Percentiles rank a stretch among this genome's conserved stretches.
phyloP scores from a whole-genome alignment of 2,329 filamentous ascomycete species.

The Aspergillus udagawae region DNA sequence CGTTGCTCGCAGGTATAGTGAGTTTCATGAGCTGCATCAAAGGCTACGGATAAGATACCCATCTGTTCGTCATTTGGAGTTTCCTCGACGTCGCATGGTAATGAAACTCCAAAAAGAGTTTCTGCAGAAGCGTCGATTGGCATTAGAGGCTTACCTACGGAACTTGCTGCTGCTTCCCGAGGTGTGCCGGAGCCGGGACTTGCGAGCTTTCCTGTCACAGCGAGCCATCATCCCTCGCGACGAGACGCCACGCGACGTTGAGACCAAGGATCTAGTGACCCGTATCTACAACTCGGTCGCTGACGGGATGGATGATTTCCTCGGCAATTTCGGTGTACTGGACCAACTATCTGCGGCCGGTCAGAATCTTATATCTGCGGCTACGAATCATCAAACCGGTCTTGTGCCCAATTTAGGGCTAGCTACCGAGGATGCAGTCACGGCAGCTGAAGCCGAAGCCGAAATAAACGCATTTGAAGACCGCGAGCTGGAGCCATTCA shows the following conservation, averaged over 20 bases:
- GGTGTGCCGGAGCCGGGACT: constrained; percentile 87
- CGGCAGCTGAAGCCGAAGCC: constrained; percentile 76
- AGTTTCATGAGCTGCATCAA: constrained; percentile 94
- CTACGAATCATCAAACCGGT: constrained; percentile 52
- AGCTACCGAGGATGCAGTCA: constrained; percentile 46
- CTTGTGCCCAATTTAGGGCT: constrained; percentile 43
- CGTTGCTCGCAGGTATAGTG: constrained; percentile 88
- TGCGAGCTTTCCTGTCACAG: constrained; percentile 87
- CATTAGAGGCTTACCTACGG: constrained; percentile 79
- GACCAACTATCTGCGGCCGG: constrained; percentile 91
- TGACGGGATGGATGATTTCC: constrained; percentile 95
- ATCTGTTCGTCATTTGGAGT: constrained; percentile 83
- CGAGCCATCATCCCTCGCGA: constrained; percentile 70
- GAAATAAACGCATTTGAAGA: constrained; percentile 92
- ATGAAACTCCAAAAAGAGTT: constrained; percentile 98
- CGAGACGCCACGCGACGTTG: constrained; percentile 59
- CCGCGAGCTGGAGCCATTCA: constrained; percentile 85
- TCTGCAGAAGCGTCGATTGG: constrained; percentile 77
- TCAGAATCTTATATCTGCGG: constrained; percentile 66
- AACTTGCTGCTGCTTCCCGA: constrained; percentile 82
- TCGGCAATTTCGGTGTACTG: constrained; percentile 91
- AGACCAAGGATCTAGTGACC: constrained; percentile 77
- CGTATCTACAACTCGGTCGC: constrained; percentile 94
- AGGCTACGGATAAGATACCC: constrained; percentile 79
- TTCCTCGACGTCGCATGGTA: constrained; percentile 84